Conservation (phyloP, 768 basidiomycete species). For the Psilocybe azurescens region DNA sequence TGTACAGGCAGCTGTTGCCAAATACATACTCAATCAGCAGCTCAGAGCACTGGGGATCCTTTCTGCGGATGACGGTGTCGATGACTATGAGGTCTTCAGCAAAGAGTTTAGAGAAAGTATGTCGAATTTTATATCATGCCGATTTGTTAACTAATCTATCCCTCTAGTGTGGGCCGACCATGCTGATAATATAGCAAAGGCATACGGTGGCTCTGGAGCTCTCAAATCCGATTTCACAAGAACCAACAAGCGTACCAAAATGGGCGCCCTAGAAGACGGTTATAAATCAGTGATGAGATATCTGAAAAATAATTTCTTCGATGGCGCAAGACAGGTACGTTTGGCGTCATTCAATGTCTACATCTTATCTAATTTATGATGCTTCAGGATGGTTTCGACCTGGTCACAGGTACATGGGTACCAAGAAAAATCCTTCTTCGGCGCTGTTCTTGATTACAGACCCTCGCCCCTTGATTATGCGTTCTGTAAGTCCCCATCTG, state of each 20-base stretch:
- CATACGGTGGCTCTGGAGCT: slow-evolving; percentile 95
- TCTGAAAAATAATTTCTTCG: slow-evolving; percentile 95
- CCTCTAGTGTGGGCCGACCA: slow-evolving; percentile 95
- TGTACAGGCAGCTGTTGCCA: slow-evolving; percentile 89
- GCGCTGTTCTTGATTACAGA: slow-evolving; percentile 78
- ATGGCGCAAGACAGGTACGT: slow-evolving; percentile 86
- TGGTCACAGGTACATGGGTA: slow-evolving; percentile 90
- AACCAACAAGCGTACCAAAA: slow-evolving; percentile 85
- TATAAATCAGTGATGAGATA: slow-evolving; percentile 86
- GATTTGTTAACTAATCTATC: slow-evolving; percentile 1
- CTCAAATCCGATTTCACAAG: slow-evolving; percentile 97
- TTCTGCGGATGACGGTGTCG: slow-evolving; percentile 70
- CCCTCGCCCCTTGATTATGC: slow-evolving; percentile 78
- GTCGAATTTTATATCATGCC: slow-evolving; percentile 30
- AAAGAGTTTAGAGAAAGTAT: slow-evolving; percentile 87
- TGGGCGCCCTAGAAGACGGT: slow-evolving; percentile 85
- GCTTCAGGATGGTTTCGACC: slow-evolving; percentile 89
- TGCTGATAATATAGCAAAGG: slow-evolving; percentile 86
- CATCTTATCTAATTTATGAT: background rate
- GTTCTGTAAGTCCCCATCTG: slow-evolving; percentile 63
- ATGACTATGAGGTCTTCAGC: slow-evolving; percentile 81
- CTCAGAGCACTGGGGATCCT: slow-evolving; percentile 77
- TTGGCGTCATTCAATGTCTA: background rate
- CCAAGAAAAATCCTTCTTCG: slow-evolving; percentile 76
- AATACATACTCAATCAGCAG: slow-evolving; percentile 82